Percentiles rank a stretch among this genome's conserved stretches.
Evolutionary conservation across 768 basidiomycete species (phyloP).

Genomic region (Cytidiella melzeri): DNA sequence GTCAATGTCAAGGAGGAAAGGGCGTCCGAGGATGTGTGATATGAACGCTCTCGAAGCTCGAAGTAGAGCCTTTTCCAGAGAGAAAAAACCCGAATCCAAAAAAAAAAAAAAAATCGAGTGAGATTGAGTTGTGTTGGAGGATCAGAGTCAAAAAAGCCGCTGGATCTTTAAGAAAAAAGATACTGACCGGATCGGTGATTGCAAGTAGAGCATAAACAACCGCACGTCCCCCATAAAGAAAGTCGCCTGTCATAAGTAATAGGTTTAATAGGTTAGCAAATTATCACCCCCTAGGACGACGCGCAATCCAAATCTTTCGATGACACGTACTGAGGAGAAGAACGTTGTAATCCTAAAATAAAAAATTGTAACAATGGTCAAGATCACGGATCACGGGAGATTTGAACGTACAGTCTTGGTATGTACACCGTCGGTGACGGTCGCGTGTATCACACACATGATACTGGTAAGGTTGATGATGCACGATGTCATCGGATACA

Average conservation of each 20-base stretch:
- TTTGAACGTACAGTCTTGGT: background rate
- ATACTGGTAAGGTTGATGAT: background rate
- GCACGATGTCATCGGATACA: background rate
- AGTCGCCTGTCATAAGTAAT: background rate
- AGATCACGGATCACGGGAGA: background rate
- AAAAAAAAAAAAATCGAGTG: too few species aligned
- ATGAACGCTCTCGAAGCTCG: background rate
- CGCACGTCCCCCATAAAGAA: background rate
- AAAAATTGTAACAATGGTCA: background rate
- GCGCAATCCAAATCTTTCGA: too few species aligned
- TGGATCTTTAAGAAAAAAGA: too few species aligned
- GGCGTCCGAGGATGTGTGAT: background rate
- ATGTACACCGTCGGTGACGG: background rate
- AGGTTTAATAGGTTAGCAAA: too few species aligned
- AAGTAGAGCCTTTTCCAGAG: background rate
- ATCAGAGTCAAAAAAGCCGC: background rate
- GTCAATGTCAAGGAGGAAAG: too few species aligned
- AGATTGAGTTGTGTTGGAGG: background rate
- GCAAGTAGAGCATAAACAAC: background rate
- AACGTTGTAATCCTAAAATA: background rate
- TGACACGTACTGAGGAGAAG: background rate
- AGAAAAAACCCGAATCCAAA: too few species aligned
- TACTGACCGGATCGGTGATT: background rate
- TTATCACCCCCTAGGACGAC: too few species aligned
- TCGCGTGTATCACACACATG: background rate